Base-by-base conservation (phyloP, 306 rosid genomes). In the Lotus japonicus region DNA sequence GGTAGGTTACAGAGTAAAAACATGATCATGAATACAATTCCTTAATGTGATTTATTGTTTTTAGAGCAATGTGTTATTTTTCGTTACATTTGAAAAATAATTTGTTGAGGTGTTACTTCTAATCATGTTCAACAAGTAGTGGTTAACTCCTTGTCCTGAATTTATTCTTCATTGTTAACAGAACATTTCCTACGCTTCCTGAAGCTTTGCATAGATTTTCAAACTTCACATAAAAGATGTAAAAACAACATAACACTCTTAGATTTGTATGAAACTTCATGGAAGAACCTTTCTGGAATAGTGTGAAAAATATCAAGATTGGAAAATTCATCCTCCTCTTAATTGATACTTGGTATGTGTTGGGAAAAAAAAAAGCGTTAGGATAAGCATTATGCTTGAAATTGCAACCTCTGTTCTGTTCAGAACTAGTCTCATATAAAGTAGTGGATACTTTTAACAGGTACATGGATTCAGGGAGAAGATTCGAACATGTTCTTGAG, bases 401-500 rank as follows among this genome's bases (percentile, higher is more conserved):
- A 67, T 68, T 58, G 16, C 59, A 38, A 61, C 49, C 31, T 13
- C 15, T 55, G 44, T 59, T 64, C 49, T 55, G 49, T 59, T 64
- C 49, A n/a, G 18, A 55, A 46, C 60, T 50, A 65, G 64, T 72
- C 74, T 72, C 49, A 43, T 63, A 56, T 74, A 50, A 73, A 79
- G 26, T 31, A 2, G 41, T 67, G 66, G 68, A 49, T 38, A 1
- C 68, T 78, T 63, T 72, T 15, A 70, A 79, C 83, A 88, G 96
- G 64, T 94, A 94, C 45, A 36, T 81, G 80, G 99, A 94, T 61
- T 94, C 97, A 11, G 99, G 81, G 54, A 94, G 74, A 87, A 90
- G 99, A 75, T 94, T 94, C 79, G 92, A 90, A 74, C 94, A 90
- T 84, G 97, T 88, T 68, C 88, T 90, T 65, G 97, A 94, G 70